Conservation (phyloP, 2,329 filamentous ascomycete species). For the Triangularia setosa region DNA sequence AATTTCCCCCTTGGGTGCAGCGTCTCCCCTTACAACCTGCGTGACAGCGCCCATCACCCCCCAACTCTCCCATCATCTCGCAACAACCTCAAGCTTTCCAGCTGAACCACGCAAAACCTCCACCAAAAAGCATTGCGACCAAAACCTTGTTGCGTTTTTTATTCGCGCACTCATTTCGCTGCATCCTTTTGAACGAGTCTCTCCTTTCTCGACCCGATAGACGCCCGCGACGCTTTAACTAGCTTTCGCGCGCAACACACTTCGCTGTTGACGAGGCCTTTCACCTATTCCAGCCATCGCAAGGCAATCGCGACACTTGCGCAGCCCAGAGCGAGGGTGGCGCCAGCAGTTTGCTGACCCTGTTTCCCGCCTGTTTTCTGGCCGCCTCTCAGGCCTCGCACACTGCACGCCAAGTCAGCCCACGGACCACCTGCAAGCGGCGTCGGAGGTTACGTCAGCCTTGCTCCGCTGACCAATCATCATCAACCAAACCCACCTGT, state of each 20-base stretch:
- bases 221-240: conserved; percentile 39
- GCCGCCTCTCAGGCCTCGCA: background rate
- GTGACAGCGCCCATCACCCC: conserved; percentile 25
- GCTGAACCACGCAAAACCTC: conserved; percentile 21
- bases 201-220: conserved; percentile 28
- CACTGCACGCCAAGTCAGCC: background rate
- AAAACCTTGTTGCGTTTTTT: conserved; percentile 26
- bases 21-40: conserved; percentile 26
- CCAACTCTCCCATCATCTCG: conserved; percentile 26
- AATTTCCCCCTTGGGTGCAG: conserved; percentile 25
- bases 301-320: conserved; percentile 16
- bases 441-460: conserved; percentile 31
- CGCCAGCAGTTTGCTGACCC: conserved; percentile 16
- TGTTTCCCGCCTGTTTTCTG: conserved; percentile 14
- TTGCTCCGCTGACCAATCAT: conserved; percentile 13
- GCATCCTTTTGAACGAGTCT: conserved; percentile 28
- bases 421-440: conserved; percentile 21
- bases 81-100: conserved; percentile 20
- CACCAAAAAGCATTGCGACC: conserved; percentile 20
- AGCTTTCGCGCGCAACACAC: conserved; percentile 41
- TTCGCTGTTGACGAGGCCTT: conserved; percentile 4
- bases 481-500: conserved; percentile 4
- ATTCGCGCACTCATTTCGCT: conserved; percentile 33
- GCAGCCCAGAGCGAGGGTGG: conserved; percentile 16
- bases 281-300: conserved; percentile 15